phyloP scores from a whole-genome alignment of 331 rosid species.

The Prunus yedoensis region DNA sequence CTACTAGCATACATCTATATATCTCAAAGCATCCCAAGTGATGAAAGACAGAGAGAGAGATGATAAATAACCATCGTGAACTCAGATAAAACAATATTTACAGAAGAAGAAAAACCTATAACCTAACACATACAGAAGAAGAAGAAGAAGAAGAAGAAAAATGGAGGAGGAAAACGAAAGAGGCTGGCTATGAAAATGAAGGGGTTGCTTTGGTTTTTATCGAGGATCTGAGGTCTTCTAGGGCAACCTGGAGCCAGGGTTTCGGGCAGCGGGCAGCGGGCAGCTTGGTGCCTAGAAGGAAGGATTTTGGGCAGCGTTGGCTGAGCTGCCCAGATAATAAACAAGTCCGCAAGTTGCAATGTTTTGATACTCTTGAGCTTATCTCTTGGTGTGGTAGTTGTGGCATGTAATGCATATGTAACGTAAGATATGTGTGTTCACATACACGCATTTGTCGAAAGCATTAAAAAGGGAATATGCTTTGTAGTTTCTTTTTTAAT shows the following conservation, averaged over 20 bases:
- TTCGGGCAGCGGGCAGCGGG: conserved; percentile 47
- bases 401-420: conserved; percentile 4
- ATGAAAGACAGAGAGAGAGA: too few species aligned
- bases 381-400: neutral
- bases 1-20: too few species aligned
- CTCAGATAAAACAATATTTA: neutral
- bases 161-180: neutral
- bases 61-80: neutral
- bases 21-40: too few species aligned
- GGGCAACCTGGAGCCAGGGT: conserved; percentile 30
- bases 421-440: neutral
- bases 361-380: neutral
- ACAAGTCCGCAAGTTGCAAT: conserved; percentile 24
- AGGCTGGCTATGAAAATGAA: conserved; percentile 3
- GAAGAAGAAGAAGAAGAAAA: neutral
- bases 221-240: conserved; percentile 7
- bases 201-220: neutral
- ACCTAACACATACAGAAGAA: neutral
- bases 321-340: conserved; percentile 24
- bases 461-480: neutral
- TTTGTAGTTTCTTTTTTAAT: neutral
- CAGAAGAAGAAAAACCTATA: neutral
- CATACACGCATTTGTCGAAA: neutral
- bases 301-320: conserved; percentile 9
- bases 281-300: neutral